A percentile compares a stretch with the other conserved stretches of the same genome.
phyloP scores from a whole-genome alignment of 495 filamentous ascomycete species.

The Podospora tetraspora region DNA sequence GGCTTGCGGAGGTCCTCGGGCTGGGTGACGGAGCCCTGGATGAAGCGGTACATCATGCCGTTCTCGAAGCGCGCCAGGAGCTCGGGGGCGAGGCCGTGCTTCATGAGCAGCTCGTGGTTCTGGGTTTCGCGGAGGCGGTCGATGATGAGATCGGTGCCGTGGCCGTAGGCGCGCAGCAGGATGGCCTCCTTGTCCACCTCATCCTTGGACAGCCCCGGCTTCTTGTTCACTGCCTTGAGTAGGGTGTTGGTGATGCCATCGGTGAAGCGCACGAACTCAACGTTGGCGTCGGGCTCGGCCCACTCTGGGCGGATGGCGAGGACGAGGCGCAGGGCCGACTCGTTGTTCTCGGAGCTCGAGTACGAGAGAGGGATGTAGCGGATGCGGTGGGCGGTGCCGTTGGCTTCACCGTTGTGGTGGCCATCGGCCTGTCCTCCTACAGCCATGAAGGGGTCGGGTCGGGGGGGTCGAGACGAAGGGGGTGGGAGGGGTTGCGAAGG shows the following conservation, averaged over 20 bases:
- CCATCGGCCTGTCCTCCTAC: constrained; percentile 23
- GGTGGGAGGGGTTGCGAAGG: not conserved
- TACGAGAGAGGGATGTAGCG: constrained; percentile 68
- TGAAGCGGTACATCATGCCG: constrained; percentile 89
- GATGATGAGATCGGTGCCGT: constrained; percentile 91
- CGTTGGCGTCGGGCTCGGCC: constrained; percentile 64
- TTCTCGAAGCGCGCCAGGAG: constrained; percentile 93
- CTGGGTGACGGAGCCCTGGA: constrained; percentile 70
- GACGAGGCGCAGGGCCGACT: constrained; percentile 72
- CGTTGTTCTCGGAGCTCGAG: constrained; percentile 65
- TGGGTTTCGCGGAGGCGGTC: constrained; percentile 82
- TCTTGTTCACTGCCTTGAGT: constrained; percentile 77
- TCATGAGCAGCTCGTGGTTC: constrained; percentile 66
- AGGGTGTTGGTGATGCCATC: constrained; percentile 99
- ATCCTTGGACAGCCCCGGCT: constrained; percentile 66
- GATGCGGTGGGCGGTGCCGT: constrained; percentile 31
- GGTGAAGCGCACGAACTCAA: constrained; percentile 87
- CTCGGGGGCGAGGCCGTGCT: constrained; percentile 72
- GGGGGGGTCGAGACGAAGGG: constrained; percentile 1
- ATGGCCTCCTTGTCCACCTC: constrained; percentile 82
- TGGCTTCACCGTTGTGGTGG: constrained; percentile 20
- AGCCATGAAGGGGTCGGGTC: constrained; percentile 20
- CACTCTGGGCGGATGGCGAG: constrained; percentile 78
- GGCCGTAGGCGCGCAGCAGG: constrained; percentile 87
- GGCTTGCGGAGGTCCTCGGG: constrained; percentile 71